Evolutionary conservation across 179 eudicot species (phyloP).

Genomic region (Amaranthus tricolor): DNA sequence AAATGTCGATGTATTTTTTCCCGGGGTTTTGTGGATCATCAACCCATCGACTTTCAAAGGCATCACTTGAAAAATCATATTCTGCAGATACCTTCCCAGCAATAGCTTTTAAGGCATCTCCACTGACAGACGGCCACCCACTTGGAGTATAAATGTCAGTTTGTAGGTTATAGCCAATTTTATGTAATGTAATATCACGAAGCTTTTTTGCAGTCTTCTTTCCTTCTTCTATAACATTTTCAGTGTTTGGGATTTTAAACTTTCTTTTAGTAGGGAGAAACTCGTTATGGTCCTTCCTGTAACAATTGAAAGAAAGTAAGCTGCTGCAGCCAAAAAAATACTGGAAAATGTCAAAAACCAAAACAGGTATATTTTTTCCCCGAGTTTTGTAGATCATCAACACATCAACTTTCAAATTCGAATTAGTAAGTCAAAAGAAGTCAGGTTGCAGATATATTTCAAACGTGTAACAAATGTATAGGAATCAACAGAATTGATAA

Average conservation of each 20-base stretch:
- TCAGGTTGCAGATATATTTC: no score
- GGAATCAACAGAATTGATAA: no score
- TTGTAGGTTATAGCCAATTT: constrained; percentile 38
- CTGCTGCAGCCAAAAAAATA: neutral
- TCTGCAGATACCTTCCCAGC: constrained; percentile 93
- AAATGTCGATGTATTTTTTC: constrained; percentile 29
- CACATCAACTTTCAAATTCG: no score
- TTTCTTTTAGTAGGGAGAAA: constrained; percentile 59
- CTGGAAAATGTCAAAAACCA: neutral
- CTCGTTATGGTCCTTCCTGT: constrained; percentile 63
- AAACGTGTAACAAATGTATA: no score
- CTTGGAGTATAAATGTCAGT: constrained; percentile 72
- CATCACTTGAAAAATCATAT: constrained; percentile 57
- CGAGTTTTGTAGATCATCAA: no score
- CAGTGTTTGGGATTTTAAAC: constrained; percentile 67
- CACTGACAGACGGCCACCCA: constrained; percentile 97
- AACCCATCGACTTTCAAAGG: constrained; percentile 24
- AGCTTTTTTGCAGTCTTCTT: constrained; percentile 70
- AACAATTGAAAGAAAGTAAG: constrained; percentile 19
- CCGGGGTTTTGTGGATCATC: constrained; percentile 21
- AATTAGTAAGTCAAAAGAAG: no score
- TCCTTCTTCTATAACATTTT: constrained; percentile 86
- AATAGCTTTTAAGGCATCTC: constrained; percentile 73
- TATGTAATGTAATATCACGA: constrained; percentile 57
- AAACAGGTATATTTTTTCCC: neutral